Base-by-base conservation (phyloP, 768 basidiomycete genomes). In the Galerina sulciceps region DNA sequence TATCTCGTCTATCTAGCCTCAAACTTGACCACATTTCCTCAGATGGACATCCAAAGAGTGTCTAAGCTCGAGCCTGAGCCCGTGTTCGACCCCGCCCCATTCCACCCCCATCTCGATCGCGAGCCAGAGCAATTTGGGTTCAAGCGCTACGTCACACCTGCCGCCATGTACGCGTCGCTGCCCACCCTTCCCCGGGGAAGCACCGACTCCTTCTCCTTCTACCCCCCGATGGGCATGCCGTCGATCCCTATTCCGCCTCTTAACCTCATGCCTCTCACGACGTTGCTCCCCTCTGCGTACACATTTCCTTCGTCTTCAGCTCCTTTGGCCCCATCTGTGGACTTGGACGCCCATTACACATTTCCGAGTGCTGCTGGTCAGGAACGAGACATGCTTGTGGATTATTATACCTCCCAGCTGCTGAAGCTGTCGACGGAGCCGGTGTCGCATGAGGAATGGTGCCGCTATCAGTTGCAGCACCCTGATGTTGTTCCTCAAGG, bases 61-160 rank as follows among this genome's bases (percentile, higher is more conserved):
- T n/a, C n/a, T n/a, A n/a, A n/a, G n/a, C n/a, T 8, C 26, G 26
- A 31, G 26, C 26, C 8, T 31, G 26, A 5, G 26, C 26, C 26
- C 26, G 26, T 5, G 8, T 31, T 31, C 26, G 26, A 31, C 26
- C 55, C 45, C 37, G 34, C 36, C 2, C 23, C 46, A 1, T 31
- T 56, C 34, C 55, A 56, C 15, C 56, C 65, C 18, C 62, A 62
- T 44, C 66, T 65, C 42, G 65, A 68, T 22, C 40, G 18, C 23
- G 59, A 59, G 38, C 54, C 60, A 17, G 59, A 61, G 23, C 60
- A 60, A 11, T 68, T 64, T 34, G 64, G 57, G 13, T 58, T 58
- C 41, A 59, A 63, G 22, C 22, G 55, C 6, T 50, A 47, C 46
- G 15, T 18, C 34, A 17, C 10, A 6, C 46, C 46, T 26, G 11